Evolutionary conservation across 306 rosid genomes (phyloP).

Genomic region (Crataegus laevigata): DNA sequence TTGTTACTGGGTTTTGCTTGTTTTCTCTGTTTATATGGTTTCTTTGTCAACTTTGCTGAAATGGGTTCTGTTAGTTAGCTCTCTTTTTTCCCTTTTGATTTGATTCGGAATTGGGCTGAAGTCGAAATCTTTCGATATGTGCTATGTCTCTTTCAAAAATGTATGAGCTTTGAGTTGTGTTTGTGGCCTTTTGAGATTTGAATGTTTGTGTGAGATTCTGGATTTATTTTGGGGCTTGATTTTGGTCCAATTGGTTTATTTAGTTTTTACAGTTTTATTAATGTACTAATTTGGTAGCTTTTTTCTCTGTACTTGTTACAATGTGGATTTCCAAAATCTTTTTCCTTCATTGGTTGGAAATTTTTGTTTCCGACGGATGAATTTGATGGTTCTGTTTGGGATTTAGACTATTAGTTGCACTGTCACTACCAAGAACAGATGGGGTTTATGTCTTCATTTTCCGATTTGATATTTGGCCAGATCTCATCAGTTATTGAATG

Average conservation of each 20-base stretch:
- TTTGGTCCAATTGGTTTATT: neutral
- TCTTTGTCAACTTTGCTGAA: neutral
- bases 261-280: neutral
- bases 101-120: neutral
- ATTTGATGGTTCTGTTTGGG: neutral
- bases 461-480: neutral
- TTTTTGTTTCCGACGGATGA: neutral
- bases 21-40: neutral
- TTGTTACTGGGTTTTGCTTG: neutral
- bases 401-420: neutral
- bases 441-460: neutral
- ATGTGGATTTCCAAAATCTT: neutral
- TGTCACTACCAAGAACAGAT: neutral
- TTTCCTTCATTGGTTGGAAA: neutral
- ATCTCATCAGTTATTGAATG: neutral
- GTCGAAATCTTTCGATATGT: neutral
- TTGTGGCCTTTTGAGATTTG: neutral
- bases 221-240: neutral
- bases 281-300: neutral
- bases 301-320: neutral
- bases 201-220: neutral
- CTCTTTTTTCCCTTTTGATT: neutral
- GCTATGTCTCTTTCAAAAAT: neutral
- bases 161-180: neutral
- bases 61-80: neutral